Conservation (phyloP, 2,329 filamentous ascomycete species). For the Trichoderma breve region DNA sequence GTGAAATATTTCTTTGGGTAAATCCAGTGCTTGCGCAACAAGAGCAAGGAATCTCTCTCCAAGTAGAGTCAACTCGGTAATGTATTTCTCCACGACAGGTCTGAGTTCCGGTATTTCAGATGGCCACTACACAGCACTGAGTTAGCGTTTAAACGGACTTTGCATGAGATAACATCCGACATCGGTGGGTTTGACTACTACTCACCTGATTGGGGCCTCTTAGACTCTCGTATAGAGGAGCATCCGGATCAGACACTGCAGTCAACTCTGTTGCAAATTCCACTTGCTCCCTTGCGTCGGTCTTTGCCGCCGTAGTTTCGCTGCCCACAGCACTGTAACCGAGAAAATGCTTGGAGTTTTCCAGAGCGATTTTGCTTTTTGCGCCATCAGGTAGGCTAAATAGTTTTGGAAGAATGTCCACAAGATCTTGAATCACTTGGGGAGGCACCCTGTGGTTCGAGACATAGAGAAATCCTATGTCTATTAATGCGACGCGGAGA, state of each 20-base stretch:
- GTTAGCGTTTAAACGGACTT: neutral
- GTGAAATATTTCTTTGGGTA: slow-evolving; percentile 48
- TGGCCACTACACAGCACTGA: slow-evolving; percentile 42
- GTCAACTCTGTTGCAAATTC: slow-evolving; percentile 58
- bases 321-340: slow-evolving; percentile 56
- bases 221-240: slow-evolving; percentile 42
- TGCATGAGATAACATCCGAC: neutral
- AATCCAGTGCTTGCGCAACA: slow-evolving; percentile 53
- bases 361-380: slow-evolving; percentile 43
- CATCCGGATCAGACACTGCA: slow-evolving; percentile 32
- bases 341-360: slow-evolving; percentile 59
- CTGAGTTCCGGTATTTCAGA: slow-evolving; percentile 35
- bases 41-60: slow-evolving; percentile 55
- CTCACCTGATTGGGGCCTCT: slow-evolving; percentile 49
- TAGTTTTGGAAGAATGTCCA: slow-evolving; percentile 40
- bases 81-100: slow-evolving; percentile 46
- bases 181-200: neutral
- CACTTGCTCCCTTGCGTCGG: slow-evolving; percentile 57
- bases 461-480: slow-evolving; percentile 55
- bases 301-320: slow-evolving; percentile 53
- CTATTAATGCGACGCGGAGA: slow-evolving; percentile 47
- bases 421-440: slow-evolving; percentile 37
- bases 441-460: slow-evolving; percentile 47
- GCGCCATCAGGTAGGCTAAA: slow-evolving; percentile 40
- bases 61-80: slow-evolving; percentile 48